phyloP scores from a whole-genome alignment of 2,329 filamentous ascomycete genomes.

The Beauveria varroae region DNA sequence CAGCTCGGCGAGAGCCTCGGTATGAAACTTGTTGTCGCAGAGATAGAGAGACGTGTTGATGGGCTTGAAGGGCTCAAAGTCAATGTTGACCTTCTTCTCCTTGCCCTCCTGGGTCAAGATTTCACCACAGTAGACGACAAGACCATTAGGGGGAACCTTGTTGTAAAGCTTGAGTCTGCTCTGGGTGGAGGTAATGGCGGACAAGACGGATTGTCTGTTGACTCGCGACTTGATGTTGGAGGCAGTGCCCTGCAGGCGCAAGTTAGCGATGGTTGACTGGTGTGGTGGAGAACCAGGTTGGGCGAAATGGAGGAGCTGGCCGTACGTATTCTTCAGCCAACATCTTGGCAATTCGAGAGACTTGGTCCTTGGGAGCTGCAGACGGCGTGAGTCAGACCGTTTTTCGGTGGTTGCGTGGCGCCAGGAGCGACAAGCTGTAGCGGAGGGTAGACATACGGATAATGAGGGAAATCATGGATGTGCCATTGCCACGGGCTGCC shows the following conservation, averaged over 20 bases:
- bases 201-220: constrained; percentile 95
- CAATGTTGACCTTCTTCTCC: constrained; percentile 99
- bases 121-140: constrained; percentile 99
- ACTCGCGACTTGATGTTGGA: constrained; percentile 99
- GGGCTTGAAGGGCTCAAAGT: constrained; percentile 99
- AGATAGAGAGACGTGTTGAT: constrained; percentile 99
- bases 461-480: constrained; percentile 98
- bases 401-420: neutral
- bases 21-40: constrained; percentile 99
- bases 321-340: constrained; percentile 99
- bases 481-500: constrained; percentile 95
- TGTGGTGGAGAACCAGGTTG: neutral
- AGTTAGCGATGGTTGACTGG: constrained; percentile 6
- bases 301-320: constrained; percentile 15
- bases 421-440: neutral
- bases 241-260: constrained; percentile 68
- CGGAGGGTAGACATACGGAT: constrained; percentile 64
- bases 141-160: constrained; percentile 94
- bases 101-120: constrained; percentile 98
- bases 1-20: constrained; percentile 91
- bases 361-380: constrained; percentile 91
- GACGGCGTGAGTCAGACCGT: constrained; percentile 1
- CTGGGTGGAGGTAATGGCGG: constrained; percentile 97
- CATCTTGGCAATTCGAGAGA: constrained; percentile 96
- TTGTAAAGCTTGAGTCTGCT: constrained; percentile 98